A percentile compares a stretch with the other conserved stretches of the same genome.
Evolutionary conservation across 1,139 yeast genomes (phyloP).

Genomic region (Debaryomyces udenii): DNA sequence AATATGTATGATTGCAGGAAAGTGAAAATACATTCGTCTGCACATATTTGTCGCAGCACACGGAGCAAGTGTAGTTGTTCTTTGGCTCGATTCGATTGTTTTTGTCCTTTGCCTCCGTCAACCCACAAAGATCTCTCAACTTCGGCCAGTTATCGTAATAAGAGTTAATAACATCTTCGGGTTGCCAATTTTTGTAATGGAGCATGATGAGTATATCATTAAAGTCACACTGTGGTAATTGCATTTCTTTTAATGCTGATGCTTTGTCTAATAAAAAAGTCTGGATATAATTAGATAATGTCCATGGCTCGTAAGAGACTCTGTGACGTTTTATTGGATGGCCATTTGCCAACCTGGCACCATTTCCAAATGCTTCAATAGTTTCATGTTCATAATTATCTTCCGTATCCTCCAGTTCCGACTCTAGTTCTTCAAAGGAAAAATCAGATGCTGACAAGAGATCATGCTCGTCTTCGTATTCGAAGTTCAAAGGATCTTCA

Average conservation of each 20-base stretch:
- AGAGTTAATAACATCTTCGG: slow-evolving; percentile 67
- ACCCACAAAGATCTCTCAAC: slow-evolving; percentile 53
- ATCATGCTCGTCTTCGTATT: slow-evolving; percentile 26
- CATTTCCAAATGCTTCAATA: slow-evolving; percentile 16
- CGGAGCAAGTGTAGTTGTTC: slow-evolving; percentile 52
- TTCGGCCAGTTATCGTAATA: slow-evolving; percentile 58
- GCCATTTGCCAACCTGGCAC: slow-evolving; percentile 23
- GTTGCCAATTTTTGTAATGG: slow-evolving; percentile 71
- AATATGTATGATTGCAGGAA: slow-evolving; percentile 71
- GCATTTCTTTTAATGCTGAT: slow-evolving; percentile 23
- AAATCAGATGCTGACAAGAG: slow-evolving; percentile 15
- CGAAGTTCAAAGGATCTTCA: slow-evolving; percentile 22
- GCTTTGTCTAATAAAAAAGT: slow-evolving; percentile 22
- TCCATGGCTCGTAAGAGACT: slow-evolving; percentile 34
- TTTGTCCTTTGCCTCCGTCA: slow-evolving; percentile 23
- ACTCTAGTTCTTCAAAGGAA: slow-evolving; percentile 14
- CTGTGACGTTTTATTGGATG: slow-evolving; percentile 24
- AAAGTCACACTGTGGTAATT: slow-evolving; percentile 35
- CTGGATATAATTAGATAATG: slow-evolving; percentile 28
- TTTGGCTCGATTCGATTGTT: slow-evolving; percentile 23
- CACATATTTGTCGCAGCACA: slow-evolving; percentile 66
- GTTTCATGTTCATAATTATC: slow-evolving; percentile 14
- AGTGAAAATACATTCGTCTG: slow-evolving; percentile 51
- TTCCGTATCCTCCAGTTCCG: slow-evolving; percentile 14
- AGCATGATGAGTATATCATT: slow-evolving; percentile 56